Evolutionary conservation across 2,329 filamentous ascomycete species (phyloP).

Genomic region (Pseudogymnoascus sp.): DNA sequence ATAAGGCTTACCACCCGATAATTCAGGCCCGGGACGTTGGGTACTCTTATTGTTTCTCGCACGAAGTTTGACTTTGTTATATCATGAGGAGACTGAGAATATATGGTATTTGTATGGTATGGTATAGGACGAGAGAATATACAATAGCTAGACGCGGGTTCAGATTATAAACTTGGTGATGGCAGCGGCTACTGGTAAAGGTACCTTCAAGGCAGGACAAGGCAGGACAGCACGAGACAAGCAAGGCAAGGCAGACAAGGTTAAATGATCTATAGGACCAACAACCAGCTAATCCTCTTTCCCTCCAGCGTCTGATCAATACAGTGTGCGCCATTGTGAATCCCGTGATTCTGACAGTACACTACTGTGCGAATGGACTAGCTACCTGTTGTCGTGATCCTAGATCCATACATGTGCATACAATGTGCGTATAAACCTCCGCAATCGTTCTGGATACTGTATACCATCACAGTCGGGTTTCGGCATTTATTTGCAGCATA

Average conservation of each 20-base stretch:
- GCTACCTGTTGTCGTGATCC: background rate
- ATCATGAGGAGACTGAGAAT: too few relatives aligned
- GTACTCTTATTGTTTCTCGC: background rate
- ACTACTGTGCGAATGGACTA: constrained; percentile 5
- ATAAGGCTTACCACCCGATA: constrained; percentile 4
- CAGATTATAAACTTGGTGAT: background rate
- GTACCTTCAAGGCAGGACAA: background rate
- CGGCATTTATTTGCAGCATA: background rate
- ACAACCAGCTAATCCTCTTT: background rate
- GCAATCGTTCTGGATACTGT: background rate
- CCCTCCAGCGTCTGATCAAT: background rate
- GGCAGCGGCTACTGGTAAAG: background rate
- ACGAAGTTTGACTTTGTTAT: background rate
- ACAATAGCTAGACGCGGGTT: background rate
- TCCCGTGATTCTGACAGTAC: background rate
- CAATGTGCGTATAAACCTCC: background rate
- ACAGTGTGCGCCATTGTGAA: background rate
- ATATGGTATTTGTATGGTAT: too few relatives aligned
- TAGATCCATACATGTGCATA: constrained; percentile 7
- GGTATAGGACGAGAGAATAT: background rate
- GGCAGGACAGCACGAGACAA: background rate
- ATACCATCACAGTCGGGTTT: background rate
- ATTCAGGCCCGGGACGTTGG: background rate
- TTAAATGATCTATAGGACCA: background rate
- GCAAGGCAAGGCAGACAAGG: background rate